Percentiles rank a stretch among this genome's conserved stretches.
Conservation (phyloP, 495 filamentous ascomycete genomes). For the Massariosphaeria phaeospora region DNA sequence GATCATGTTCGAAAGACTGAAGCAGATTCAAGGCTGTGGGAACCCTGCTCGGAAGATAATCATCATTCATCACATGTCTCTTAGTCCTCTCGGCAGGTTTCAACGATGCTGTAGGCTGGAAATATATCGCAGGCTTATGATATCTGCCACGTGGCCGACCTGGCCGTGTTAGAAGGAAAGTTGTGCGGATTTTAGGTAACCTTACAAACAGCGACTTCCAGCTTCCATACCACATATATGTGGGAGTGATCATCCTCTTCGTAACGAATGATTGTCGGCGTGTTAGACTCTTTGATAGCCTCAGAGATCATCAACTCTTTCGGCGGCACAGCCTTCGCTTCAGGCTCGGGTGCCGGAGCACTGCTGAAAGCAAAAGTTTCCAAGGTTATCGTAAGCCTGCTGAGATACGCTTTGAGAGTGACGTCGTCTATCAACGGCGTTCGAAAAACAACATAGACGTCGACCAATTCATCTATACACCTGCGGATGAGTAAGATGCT, state of each 20-base stretch:
- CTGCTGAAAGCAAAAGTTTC: slow-evolving; percentile 68
- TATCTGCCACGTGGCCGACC: slow-evolving; percentile 72
- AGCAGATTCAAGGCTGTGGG: slow-evolving; percentile 77
- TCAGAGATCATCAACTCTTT: slow-evolving; percentile 63
- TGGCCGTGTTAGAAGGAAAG: slow-evolving; percentile 3
- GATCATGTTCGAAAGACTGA: slow-evolving; percentile 68
- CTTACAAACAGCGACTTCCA: slow-evolving; percentile 66
- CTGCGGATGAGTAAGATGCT: slow-evolving; percentile 60
- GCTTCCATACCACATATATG: slow-evolving; percentile 75
- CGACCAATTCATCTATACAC: slow-evolving; percentile 68
- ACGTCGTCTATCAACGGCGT: slow-evolving; percentile 59
- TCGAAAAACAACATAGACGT: slow-evolving; percentile 66
- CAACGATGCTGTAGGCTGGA: slow-evolving; percentile 67
- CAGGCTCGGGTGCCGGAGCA: slow-evolving; percentile 39
- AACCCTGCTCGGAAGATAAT: slow-evolving; percentile 70
- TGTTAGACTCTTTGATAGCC: slow-evolving; percentile 52
- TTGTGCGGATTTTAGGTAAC: not conserved
- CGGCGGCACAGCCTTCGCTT: slow-evolving; percentile 18
- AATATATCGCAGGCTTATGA: slow-evolving; percentile 70
- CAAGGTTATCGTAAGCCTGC: slow-evolving; percentile 59
- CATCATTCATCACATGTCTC: slow-evolving; percentile 51
- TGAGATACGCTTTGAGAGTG: slow-evolving; percentile 55
- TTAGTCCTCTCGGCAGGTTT: slow-evolving; percentile 53
- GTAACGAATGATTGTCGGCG: slow-evolving; percentile 59
- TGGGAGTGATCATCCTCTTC: slow-evolving; percentile 47